Evolutionary conservation across 75 land plant species (phyloP).

Genomic region (Chamaecyparis obtusa): DNA sequence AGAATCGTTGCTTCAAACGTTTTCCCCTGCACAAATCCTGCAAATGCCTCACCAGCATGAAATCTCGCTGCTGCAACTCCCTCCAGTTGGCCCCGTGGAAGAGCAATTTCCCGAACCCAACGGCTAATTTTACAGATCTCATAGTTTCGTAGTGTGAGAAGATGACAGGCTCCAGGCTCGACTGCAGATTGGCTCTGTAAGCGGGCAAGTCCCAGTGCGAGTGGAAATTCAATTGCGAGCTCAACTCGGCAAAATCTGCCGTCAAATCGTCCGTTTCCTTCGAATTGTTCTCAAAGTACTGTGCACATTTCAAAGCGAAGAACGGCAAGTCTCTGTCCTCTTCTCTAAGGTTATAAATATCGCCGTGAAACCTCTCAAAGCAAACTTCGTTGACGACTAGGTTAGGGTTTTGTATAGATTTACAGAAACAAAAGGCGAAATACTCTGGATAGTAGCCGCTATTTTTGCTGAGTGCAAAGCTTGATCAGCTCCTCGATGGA

Average conservation of each 20-base stretch:
- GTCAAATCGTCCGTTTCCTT: background rate
- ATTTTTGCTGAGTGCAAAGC: background rate
- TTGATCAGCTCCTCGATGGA: background rate
- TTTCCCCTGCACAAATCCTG: constrained; percentile 1
- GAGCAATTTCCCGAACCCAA: background rate
- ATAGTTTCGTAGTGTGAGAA: background rate
- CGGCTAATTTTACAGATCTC: background rate
- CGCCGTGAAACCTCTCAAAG: background rate
- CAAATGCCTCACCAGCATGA: constrained; percentile 3
- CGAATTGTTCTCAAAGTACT: background rate
- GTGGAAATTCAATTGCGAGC: background rate
- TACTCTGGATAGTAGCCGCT: background rate
- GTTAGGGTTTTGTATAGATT: background rate
- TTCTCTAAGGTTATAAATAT: background rate
- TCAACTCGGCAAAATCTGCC: background rate
- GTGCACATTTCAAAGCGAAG: background rate
- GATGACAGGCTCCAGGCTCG: background rate
- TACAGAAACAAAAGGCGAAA: background rate
- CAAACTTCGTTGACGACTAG: background rate
- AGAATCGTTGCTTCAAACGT: background rate
- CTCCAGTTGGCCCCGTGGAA: background rate
- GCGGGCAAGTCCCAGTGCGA: background rate
- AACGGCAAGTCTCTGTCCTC: background rate
- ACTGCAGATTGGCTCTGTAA: background rate
- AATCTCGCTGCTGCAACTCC: background rate